Percentiles rank a stretch among this genome's conserved stretches.
phyloP scores from a whole-genome alignment of 192 early-diverging fungal genomes.

The Coemansia sp. region DNA sequence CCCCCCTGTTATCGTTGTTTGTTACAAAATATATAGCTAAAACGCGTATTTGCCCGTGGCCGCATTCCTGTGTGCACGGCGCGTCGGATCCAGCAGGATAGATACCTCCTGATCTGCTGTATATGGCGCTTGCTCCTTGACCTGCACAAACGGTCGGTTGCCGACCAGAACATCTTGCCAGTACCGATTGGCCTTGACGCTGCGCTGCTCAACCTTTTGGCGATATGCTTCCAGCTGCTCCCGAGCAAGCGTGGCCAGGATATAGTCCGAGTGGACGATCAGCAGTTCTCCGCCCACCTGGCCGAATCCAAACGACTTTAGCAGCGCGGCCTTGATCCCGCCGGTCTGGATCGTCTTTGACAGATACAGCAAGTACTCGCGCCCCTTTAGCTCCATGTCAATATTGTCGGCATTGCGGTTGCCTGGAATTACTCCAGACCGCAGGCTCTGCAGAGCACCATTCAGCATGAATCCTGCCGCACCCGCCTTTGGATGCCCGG shows the following conservation, averaged over 20 bases:
- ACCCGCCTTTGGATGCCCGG: conserved; percentile 85
- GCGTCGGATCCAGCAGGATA: conserved; percentile 11
- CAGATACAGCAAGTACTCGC: conserved; percentile 76
- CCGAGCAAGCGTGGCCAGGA: conserved; percentile 32
- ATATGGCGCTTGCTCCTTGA: conserved; percentile 18
- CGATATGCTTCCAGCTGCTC: conserved; percentile 10
- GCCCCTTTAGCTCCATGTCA: conserved; percentile 57
- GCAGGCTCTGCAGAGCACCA: conserved; percentile 74
- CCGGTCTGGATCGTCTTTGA: conserved; percentile 60
- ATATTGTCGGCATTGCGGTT: conserved; percentile 68
- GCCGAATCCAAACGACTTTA: conserved; percentile 69
- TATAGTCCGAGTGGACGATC: conserved; percentile 61
- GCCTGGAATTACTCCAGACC: conserved; percentile 83
- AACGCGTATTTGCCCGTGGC: conserved; percentile 9
- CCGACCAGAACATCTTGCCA: conserved; percentile 25
- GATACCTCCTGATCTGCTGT: conserved; percentile 14
- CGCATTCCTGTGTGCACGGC: conserved; percentile 11
- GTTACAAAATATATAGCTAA: no score
- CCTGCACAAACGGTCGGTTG: conserved; percentile 30
- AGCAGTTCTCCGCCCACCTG: conserved; percentile 65
- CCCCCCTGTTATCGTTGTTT: no score
- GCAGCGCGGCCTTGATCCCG: conserved; percentile 59
- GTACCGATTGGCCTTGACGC: conserved; percentile 5
- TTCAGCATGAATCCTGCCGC: conserved; percentile 94
- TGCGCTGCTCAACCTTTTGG: conserved; percentile 1